Percentiles rank a stretch among this genome's conserved stretches.
Conservation (phyloP, 1,284 basidiomycete species). For the Pseudozyma tsukubaensis region DNA sequence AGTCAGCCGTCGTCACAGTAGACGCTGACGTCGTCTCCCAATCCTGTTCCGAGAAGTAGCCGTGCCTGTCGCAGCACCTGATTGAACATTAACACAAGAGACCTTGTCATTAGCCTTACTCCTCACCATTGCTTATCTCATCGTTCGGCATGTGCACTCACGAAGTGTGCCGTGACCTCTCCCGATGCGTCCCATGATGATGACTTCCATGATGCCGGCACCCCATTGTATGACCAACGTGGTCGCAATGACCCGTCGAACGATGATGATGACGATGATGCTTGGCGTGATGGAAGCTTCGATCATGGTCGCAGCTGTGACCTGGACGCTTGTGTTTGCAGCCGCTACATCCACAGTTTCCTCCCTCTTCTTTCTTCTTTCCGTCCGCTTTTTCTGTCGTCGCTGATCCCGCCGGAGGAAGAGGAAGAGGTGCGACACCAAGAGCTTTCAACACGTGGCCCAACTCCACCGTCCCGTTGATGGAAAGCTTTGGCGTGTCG, state of each 20-base stretch:
- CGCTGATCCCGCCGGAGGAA: neutral
- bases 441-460: slow-evolving; percentile 25
- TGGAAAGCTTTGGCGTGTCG: slow-evolving; percentile 13
- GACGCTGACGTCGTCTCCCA: slow-evolving; percentile 29
- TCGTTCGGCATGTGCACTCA: neutral
- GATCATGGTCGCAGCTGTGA: slow-evolving; percentile 5
- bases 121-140: neutral
- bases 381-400: neutral
- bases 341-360: neutral
- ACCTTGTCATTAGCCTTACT: neutral
- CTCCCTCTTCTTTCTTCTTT: slow-evolving; percentile 2
- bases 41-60: slow-evolving; percentile 4
- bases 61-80: slow-evolving; percentile 9
- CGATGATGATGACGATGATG: slow-evolving; percentile 10
- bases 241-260: slow-evolving; percentile 10
- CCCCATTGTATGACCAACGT: neutral
- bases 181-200: neutral
- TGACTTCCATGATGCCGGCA: slow-evolving; percentile 2
- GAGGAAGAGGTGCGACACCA: slow-evolving; percentile 2
- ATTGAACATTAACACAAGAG: neutral
- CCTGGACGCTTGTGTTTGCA: neutral
- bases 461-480: slow-evolving; percentile 27
- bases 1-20: slow-evolving; percentile 5
- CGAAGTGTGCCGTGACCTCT: slow-evolving; percentile 3
- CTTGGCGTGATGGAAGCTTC: slow-evolving; percentile 2